A percentile compares a stretch with the other conserved stretches of the same genome.
phyloP scores from a whole-genome alignment of 495 filamentous ascomycete genomes.

The Neurospora sp. region DNA sequence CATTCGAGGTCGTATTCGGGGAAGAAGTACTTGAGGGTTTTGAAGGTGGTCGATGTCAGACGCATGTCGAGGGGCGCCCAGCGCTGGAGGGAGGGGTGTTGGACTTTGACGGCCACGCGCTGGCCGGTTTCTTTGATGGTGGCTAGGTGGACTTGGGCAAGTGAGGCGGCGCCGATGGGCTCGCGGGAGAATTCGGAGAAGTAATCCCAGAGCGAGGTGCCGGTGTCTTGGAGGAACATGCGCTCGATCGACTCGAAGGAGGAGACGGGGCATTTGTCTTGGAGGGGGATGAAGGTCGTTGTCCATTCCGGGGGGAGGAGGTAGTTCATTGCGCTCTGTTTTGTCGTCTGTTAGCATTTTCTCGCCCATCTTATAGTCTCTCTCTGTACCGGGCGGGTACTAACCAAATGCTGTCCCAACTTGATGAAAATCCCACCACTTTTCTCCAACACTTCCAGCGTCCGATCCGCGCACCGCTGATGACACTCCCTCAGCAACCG shows the following conservation, averaged over 20 bases:
- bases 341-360: constrained; percentile 8
- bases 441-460: constrained; percentile 76
- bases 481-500: constrained; percentile 72
- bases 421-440: constrained; percentile 99
- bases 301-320: constrained; percentile 92
- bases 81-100: constrained; percentile 83
- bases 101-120: constrained; percentile 95
- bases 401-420: constrained; percentile 80
- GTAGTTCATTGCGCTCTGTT: constrained; percentile 84
- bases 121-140: constrained; percentile 72
- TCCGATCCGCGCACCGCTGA: constrained; percentile 78
- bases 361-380: neutral
- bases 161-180: constrained; percentile 85
- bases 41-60: constrained; percentile 81
- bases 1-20: constrained; percentile 96
- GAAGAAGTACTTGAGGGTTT: constrained; percentile 82
- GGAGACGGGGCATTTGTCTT: constrained; percentile 91
- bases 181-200: constrained; percentile 71
- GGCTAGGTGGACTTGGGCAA: constrained; percentile 94
- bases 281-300: constrained; percentile 87
- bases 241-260: constrained; percentile 78
- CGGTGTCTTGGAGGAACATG: constrained; percentile 81
- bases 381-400: neutral
- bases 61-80: constrained; percentile 86
- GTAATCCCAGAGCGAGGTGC: constrained; percentile 63